These are phyloP conservation scores for Saposhnikovia divaricata DNA, from an alignment of 129 eudicot genomes.

Conservation along the genomic window DNA sequence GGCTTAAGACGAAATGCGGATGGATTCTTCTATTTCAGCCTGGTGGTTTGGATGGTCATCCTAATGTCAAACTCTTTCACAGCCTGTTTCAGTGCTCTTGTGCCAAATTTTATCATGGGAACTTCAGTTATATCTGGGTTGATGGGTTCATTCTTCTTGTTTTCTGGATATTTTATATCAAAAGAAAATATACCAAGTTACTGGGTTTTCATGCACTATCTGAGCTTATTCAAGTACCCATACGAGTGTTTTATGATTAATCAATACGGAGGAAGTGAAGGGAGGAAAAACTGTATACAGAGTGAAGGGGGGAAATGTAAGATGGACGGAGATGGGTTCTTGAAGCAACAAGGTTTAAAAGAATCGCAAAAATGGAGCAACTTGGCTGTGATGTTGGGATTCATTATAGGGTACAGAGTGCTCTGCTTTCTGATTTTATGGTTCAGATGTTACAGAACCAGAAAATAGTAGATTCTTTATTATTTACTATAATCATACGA, in stretches of 20 bases:
- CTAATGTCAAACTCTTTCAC: slow-evolving; percentile 83
- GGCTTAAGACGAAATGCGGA: slow-evolving; percentile 45
- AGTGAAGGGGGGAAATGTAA: slow-evolving; percentile 44
- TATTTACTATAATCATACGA: background rate
- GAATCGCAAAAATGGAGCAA: slow-evolving; percentile 82
- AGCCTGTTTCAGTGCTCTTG: slow-evolving; percentile 80
- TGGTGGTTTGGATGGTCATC: slow-evolving; percentile 86
- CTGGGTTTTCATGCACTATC: slow-evolving; percentile 89
- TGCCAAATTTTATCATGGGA: slow-evolving; percentile 95
- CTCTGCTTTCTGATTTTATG: slow-evolving; percentile 69
- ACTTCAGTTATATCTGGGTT: slow-evolving; percentile 73
- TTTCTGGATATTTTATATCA: slow-evolving; percentile 85
- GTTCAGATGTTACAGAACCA: slow-evolving; percentile 66
- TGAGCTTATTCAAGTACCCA: slow-evolving; percentile 92
- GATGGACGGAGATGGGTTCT: slow-evolving; percentile 58
- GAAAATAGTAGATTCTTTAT: slow-evolving; percentile 23
- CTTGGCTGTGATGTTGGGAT: slow-evolving; percentile 72
- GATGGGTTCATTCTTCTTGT: slow-evolving; percentile 89
- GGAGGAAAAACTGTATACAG: slow-evolving; percentile 49
- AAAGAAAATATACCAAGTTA: slow-evolving; percentile 68
- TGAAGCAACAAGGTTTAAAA: slow-evolving; percentile 53
- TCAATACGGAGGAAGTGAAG: slow-evolving; percentile 75
- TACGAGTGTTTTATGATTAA: slow-evolving; percentile 86
- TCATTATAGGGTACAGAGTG: slow-evolving; percentile 65
- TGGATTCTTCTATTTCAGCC: slow-evolving; percentile 60